Evolutionary conservation across 257 asterid species (phyloP).

Genomic region (Ehretia macrophylla): DNA sequence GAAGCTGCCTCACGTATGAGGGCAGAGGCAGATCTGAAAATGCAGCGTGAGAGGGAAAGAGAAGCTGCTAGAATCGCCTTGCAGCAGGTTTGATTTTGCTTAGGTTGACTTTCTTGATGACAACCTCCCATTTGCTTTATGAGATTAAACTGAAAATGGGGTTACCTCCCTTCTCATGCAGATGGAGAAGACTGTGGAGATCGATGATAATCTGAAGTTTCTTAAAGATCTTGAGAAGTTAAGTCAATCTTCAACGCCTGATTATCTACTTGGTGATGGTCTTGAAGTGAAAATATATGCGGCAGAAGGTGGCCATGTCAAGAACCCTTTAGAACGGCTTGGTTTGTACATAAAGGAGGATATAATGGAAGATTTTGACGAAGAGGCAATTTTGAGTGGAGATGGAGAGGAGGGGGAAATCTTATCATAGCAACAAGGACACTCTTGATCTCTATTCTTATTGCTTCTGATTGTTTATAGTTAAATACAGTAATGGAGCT

Average conservation of each 20-base stretch:
- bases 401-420: constrained; percentile 1
- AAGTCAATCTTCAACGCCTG: not conserved
- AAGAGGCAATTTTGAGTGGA: not conserved
- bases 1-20: constrained; percentile 27
- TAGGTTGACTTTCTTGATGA: too few relatives aligned
- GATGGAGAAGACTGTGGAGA: constrained; percentile 48
- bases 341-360: constrained; percentile 1
- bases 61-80: constrained; percentile 60
- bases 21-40: constrained; percentile 31
- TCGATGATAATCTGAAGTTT: constrained; percentile 31
- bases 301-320: not conserved
- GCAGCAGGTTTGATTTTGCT: constrained; percentile 31
- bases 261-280: not conserved
- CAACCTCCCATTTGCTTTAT: too few relatives aligned
- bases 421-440: not conserved
- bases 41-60: constrained; percentile 48
- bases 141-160: too few relatives aligned
- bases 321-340: not conserved
- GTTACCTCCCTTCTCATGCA: constrained; percentile 8
- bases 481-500: too few relatives aligned
- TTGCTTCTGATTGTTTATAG: too few relatives aligned
- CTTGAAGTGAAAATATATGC: too few relatives aligned
- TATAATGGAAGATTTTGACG: not conserved
- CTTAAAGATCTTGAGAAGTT: constrained; percentile 46
- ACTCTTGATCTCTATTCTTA: too few relatives aligned